Evolutionary conservation across 208 protist genomes (phyloP).

Genomic region (Phytomonas sp.): DNA sequence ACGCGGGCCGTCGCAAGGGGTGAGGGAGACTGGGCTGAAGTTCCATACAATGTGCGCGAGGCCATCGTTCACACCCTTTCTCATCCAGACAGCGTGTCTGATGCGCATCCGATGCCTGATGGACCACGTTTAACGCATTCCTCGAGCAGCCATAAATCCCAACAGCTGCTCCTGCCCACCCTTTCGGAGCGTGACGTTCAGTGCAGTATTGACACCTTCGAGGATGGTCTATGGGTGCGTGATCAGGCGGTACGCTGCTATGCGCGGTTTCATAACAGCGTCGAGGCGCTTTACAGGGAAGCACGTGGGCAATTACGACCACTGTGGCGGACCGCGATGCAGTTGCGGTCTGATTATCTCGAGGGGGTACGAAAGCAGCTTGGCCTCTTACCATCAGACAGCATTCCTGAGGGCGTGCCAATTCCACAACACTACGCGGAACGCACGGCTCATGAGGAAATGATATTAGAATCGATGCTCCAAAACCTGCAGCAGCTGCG

Average conservation of each 20-base stretch:
- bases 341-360: slow-evolving; percentile 46
- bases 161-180: slow-evolving; percentile 9
- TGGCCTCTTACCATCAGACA: slow-evolving; percentile 19
- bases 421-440: slow-evolving; percentile 18
- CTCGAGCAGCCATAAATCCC: not conserved
- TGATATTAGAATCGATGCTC: slow-evolving; percentile 32
- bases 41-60: slow-evolving; percentile 54
- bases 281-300: slow-evolving; percentile 48
- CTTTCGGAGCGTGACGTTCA: slow-evolving; percentile 63
- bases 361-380: slow-evolving; percentile 18
- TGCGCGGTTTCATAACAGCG: slow-evolving; percentile 75
- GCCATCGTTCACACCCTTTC: slow-evolving; percentile 31
- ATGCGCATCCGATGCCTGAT: not conserved
- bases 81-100: not conserved
- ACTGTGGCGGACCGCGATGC: slow-evolving; percentile 60
- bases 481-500: slow-evolving; percentile 36
- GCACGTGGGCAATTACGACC: slow-evolving; percentile 48
- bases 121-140: not conserved
- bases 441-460: slow-evolving; percentile 34
- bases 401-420: slow-evolving; percentile 45
- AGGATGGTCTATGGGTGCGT: slow-evolving; percentile 59
- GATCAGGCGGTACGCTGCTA: slow-evolving; percentile 63
- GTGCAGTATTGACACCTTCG: slow-evolving; percentile 68
- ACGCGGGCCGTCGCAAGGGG: slow-evolving; percentile 20
- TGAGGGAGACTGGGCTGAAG: slow-evolving; percentile 67